Evolutionary conservation across 2,329 filamentous ascomycete species (phyloP).

Genomic region (Colletotrichum musae): DNA sequence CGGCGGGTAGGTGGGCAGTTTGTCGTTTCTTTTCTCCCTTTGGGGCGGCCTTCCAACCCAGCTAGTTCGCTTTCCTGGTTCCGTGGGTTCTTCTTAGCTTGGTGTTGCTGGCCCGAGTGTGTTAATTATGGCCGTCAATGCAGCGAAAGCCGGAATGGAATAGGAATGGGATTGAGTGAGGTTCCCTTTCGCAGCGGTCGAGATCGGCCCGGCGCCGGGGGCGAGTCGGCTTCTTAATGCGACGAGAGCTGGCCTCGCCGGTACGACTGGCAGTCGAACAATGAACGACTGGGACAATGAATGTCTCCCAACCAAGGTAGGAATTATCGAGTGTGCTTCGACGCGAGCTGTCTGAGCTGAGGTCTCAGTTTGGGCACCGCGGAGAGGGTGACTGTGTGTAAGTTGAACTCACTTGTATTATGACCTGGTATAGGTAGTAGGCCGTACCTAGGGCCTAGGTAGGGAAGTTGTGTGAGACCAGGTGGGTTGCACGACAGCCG

Average conservation of each 20-base stretch:
- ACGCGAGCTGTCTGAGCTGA: constrained; percentile 14
- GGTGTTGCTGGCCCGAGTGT: constrained; percentile 23
- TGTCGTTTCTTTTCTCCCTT: constrained; percentile 37
- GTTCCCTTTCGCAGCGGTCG: constrained; percentile 24
- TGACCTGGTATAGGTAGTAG: constrained; percentile 1
- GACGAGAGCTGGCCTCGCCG: constrained; percentile 1
- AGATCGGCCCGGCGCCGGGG: background rate
- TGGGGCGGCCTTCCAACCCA: constrained; percentile 10
- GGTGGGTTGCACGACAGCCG: constrained; percentile 30
- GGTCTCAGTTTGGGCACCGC: constrained; percentile 31
- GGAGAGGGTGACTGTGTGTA: constrained; percentile 14
- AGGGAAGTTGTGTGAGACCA: constrained; percentile 10
- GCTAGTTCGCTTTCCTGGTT: constrained; percentile 29
- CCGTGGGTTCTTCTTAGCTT: constrained; percentile 14
- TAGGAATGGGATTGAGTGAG: background rate
- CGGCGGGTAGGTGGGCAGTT: constrained; percentile 2
- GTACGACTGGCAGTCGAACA: background rate
- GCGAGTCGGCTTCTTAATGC: background rate
- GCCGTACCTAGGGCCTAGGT: background rate
- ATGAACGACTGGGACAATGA: constrained; percentile 18
- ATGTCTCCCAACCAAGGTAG: constrained; percentile 8
- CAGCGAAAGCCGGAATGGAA: constrained; percentile 30
- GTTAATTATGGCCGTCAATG: constrained; percentile 15
- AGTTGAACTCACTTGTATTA: constrained; percentile 13
- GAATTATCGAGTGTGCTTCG: constrained; percentile 18